Evolutionary conservation across 2,329 filamentous ascomycete species (phyloP), one percentile per base, ranked within the genome.

Genomic region (Calcarisporium arbuscula): DNA sequence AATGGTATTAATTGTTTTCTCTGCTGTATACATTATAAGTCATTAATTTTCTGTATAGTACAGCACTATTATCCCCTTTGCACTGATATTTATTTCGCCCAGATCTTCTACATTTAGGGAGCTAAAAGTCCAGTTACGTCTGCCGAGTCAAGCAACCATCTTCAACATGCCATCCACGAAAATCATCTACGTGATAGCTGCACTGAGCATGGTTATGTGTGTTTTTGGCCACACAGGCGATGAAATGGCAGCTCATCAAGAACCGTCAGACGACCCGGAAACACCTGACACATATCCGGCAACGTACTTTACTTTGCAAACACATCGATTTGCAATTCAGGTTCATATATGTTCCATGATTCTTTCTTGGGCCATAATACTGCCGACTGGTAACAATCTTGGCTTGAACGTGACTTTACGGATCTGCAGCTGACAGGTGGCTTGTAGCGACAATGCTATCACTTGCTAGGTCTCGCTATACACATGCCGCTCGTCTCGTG

Each of bases 371-470:
- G 68, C 83, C 22, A 70, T 89, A 35, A 52, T 84, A 30, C 67
- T 90, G 35, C 86, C 86, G 32, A 57, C 82, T 40, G 80, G 85
- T 84, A 68, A n/a, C n/a, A n/a, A n/a, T n/a, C n/a, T n/a, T n/a
- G n/a, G n/a, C 63, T 78, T 63, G 36, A 17, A 12, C 22, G 8
- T 20, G 19, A 15, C 11, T 19, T 22, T 27, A 10, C 17, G 26
- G 7, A n/a, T n/a, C n/a, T n/a, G n/a, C n/a, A n/a, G 9, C 12
- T 15, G 16, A 16, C 18, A 25, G 26, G 38, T 50, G 30, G 45
- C 34, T 21, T 30, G 14, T 48, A 92, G 86, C 77, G 45, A 80
- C 94, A 30, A 86, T 95, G 79, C 70, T 96, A 44, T 94, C 87
- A 36, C 68, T 95, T 43, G 82, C 82, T 21, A 77, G 76, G 41